Conservation (phyloP, 2,329 filamentous ascomycete genomes). For the Sarocladium oryzae region DNA sequence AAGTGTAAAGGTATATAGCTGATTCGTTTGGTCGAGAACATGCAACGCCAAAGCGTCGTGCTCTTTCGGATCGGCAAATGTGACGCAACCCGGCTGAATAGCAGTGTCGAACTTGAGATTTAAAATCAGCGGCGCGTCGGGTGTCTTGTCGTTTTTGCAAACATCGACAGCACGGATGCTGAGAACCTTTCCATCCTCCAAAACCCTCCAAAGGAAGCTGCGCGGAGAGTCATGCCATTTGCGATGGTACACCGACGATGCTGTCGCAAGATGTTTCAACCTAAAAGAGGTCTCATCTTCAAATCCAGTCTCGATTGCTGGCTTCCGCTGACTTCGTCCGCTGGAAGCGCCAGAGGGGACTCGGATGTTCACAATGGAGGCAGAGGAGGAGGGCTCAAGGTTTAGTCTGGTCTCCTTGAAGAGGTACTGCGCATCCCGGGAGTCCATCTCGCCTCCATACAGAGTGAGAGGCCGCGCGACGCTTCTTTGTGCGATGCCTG, state of each 20-base stretch:
- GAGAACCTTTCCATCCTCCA: constrained; percentile 72
- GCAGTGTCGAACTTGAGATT: constrained; percentile 69
- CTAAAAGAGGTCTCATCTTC: constrained; percentile 72
- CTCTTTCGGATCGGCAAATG: constrained; percentile 71
- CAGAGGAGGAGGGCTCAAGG: constrained; percentile 64
- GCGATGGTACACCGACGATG: constrained; percentile 81
- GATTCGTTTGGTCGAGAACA: constrained; percentile 70
- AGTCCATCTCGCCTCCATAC: constrained; percentile 65
- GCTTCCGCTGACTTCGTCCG: constrained; percentile 36
- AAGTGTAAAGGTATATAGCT: constrained; percentile 78
- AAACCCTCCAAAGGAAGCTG: constrained; percentile 84
- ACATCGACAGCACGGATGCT: constrained; percentile 81
- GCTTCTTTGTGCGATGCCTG: not conserved
- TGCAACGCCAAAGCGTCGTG: constrained; percentile 74
- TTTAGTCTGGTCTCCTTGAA: constrained; percentile 86
- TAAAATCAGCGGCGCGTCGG: constrained; percentile 67
- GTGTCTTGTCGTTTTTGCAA: constrained; percentile 56
- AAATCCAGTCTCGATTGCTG: constrained; percentile 25
- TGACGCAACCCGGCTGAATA: constrained; percentile 72
- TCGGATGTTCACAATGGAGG: constrained; percentile 64
- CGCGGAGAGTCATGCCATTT: constrained; percentile 68
- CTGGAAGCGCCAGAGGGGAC: constrained; percentile 50
- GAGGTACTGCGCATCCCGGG: constrained; percentile 55
- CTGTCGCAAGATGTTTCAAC: constrained; percentile 64
- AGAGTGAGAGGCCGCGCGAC: constrained; percentile 14